Base-by-base conservation (phyloP, 2,329 filamentous ascomycete species). In the Epicoccum sorghinum region DNA sequence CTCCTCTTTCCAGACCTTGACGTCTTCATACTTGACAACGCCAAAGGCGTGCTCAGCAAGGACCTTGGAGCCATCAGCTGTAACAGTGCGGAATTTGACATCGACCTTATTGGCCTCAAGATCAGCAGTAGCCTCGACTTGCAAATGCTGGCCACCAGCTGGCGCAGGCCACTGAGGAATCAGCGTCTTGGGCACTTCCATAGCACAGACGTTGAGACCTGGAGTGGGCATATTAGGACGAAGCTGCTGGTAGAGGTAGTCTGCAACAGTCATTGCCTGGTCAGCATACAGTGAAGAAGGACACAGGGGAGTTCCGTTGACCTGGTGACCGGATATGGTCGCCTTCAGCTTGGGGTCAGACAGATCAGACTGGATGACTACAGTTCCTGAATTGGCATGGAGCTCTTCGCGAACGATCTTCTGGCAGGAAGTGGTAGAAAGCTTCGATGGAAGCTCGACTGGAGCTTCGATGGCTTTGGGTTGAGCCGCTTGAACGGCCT, bases 141-240 rank as follows among this genome's bases (percentile, higher is more conserved):
- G 82, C 27, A 90, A 74, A 47, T 88, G 80, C 68, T 89, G 87
- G 32, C 79, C 80, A 44, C 76, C 74, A 33, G 76, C 65, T 24
- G 80, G 78, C 56, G 78, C 69, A 24, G 78, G 78, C 50, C 79
- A 75, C 59, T 80, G 78, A 1, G 80, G 81, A 57, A 92, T 88
- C 55, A 93, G 78, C 30, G 88, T 85, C 79, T 90, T 89, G 45
- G 81, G 81, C 1, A 89, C 87, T 68, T 88, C 84, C 79, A 91
- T 86, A 43, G 86, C 78, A 59, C 80, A 80, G 18, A 91, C 84
- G 60, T 90, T 89, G 61, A 86, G 77, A 22, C 84, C 85, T 18
- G 86, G 78, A 29, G 82, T 78, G 46, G 82, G 77, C 7, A 78
- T 74, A 18, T 82, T 81, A 3, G 86, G 86, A 7, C 81, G 80